Base-by-base conservation (phyloP, 495 filamentous ascomycete genomes). In the Penicillium manginii region DNA sequence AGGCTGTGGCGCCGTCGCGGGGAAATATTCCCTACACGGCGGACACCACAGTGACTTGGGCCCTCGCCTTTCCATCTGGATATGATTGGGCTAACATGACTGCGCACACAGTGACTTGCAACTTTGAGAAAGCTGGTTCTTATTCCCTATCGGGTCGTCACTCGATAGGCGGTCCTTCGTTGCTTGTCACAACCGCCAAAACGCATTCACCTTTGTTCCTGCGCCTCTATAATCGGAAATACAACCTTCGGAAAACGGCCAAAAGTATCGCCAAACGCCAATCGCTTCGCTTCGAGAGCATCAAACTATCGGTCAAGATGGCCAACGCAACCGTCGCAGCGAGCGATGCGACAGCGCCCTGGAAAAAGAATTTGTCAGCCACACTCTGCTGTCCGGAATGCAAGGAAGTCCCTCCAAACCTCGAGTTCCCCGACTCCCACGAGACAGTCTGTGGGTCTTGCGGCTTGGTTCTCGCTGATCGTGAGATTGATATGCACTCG, bases 381-480 rank as follows among this genome's bases (percentile, higher is more conserved):
- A 84, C 84, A 49, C 70, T 97, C 56, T 85, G 91, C 37, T 98
- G 94, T 72, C 84, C 81, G 1, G 94, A 98, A 66, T 98, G 94
- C 80, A 88, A 88, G 65, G 94, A 97, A 66, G 74, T 84, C 22
- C 94, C 94, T 18, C 93, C 94, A 0, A 91, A 97, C 59, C 81
- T 98, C n/a, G 94, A 97, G 70, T 94, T 97, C 66, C 93, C 91
- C 65, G 88, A 92, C 4, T 88, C 86, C 12, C 94, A 96, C 48
- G 93, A 98, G 73, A 90, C 92, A 65, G 91, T 98, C 49, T 98
- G 94, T 72, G 89, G 80, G 15, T 91, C 88, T 19, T 98, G 94
- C 64, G 94, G 94, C 21, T 74, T 97, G n/a, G 94, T 98, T 12
- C 80, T 98, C 33, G 88, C 88, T 50, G 90, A 93, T 69, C 88